Evolutionary conservation across 179 eudicot species (phyloP).

Genomic region (Heliamphora pulchella): DNA sequence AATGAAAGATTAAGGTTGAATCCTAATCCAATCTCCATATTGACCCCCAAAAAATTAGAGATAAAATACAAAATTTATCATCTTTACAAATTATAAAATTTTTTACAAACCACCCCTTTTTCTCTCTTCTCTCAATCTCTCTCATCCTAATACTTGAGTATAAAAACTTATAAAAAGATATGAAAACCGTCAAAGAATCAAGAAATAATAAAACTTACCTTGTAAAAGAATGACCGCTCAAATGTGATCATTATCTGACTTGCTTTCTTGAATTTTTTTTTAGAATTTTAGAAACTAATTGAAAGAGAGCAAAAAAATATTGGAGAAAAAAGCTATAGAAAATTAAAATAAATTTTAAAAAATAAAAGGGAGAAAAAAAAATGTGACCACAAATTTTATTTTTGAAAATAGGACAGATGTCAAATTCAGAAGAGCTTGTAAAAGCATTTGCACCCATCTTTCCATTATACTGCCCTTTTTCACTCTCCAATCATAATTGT

Average conservation of each 20-base stretch:
- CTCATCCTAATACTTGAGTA: constrained; percentile 6
- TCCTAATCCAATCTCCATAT: no score
- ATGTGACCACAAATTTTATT: neutral
- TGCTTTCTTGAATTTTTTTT: constrained; percentile 11
- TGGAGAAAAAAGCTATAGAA: constrained; percentile 5
- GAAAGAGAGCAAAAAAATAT: constrained; percentile 5
- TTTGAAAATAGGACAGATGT: constrained; percentile 23
- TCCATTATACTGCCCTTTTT: constrained; percentile 11
- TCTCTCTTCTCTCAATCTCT: neutral
- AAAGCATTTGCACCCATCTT: constrained; percentile 29
- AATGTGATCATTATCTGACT: constrained; percentile 14
- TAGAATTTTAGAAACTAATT: neutral
- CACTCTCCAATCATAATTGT: neutral
- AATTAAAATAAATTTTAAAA: neutral
- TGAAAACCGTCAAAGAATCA: constrained; percentile 8
- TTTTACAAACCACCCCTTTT: neutral
- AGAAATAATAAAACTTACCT: neutral
- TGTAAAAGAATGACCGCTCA: neutral
- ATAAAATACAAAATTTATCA: constrained; percentile 14
- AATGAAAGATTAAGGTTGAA: neutral
- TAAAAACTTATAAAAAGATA: neutral
- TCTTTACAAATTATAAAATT: constrained; percentile 10
- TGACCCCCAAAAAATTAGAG: neutral
- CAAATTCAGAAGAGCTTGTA: constrained; percentile 27
- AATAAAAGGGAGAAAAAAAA: neutral